Evolutionary conservation across 140 eudicot genomes (phyloP), one percentile per base, ranked within the genome.

Genomic region (Flaveria floridana): DNA sequence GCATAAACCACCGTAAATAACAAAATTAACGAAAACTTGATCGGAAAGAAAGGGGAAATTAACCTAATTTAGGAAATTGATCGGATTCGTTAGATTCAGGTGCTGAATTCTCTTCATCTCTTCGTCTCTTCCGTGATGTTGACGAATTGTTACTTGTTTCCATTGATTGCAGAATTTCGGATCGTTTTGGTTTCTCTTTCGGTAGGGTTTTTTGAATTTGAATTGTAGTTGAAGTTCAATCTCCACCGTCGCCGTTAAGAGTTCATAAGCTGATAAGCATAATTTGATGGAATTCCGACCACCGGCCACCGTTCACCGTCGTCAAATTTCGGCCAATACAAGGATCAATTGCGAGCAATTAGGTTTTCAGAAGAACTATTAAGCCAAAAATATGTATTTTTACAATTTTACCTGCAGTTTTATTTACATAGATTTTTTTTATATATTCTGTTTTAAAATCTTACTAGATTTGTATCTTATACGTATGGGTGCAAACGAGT

Each of bases 11-110:
- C 48, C 65, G 34, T 26, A 62, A 78, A 9, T 28, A 13, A 66
- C 34, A 20, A 65, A 70, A 63, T 47, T 41, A 26, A 47, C 47
- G 8, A 57, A 23, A 44, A 82, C 3, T 6, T 6, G 51, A 66
- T 19, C 2, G 34, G 6, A 0, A 53, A 13, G 37, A 65, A 7
- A 7, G 14, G 41, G 16, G 4, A 11, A 55, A 20, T n/a, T 47
- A 34, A 85, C 87, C 87, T 59, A 84, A 51, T 48, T 86, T 71
- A n/a, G 57, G 74, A 52, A 80, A 82, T 69, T 71, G 70, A 39
- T 77, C 48, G 65, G 86, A 25, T 44, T 48, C 68, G 14, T 64
- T 65, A 9, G 77, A 67, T 55, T 68, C 76, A 4, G 76, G 50
- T 73, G 21, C 47, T 0, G 62, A n/a, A 74, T 80, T 78, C 41